Conservation (phyloP, 192 early-diverging fungal species). For the Obelidium mucronatum region DNA sequence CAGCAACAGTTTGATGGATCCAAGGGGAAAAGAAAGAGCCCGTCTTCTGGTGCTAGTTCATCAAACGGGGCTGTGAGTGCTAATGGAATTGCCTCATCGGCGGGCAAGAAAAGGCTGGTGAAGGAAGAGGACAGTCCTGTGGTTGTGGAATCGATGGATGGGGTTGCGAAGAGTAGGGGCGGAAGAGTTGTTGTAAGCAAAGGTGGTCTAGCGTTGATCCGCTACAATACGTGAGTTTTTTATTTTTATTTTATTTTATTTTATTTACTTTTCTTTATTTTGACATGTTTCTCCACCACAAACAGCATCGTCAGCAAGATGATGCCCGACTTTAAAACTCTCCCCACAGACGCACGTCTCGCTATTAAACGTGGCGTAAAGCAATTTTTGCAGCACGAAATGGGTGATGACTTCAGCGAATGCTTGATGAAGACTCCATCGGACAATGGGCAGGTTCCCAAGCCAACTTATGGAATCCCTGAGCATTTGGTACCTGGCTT, state of each 20-base stretch:
- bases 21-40: background rate
- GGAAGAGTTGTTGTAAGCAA: constrained; percentile 12
- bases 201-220: constrained; percentile 16
- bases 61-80: background rate
- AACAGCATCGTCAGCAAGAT: constrained; percentile 34
- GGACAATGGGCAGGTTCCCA: background rate
- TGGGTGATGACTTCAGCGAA: constrained; percentile 12
- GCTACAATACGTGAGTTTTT: constrained; percentile 28
- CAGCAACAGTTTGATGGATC: too few species aligned
- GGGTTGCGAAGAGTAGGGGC: background rate
- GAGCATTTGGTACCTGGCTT: constrained; percentile 28
- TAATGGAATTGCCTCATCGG: background rate
- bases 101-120: background rate
- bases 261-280: background rate
- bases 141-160: background rate
- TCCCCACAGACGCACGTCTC: constrained; percentile 23
- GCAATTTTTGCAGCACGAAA: constrained; percentile 28
- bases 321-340: constrained; percentile 33
- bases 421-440: constrained; percentile 18
- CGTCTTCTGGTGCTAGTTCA: background rate
- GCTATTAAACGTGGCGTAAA: constrained; percentile 39
- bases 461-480: constrained; percentile 35
- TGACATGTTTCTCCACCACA: background rate
- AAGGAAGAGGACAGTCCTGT: constrained; percentile 11
- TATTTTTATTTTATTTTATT: background rate